Evolutionary conservation across 768 basidiomycete genomes (phyloP).

Genomic region (Tephrocybe sp.): DNA sequence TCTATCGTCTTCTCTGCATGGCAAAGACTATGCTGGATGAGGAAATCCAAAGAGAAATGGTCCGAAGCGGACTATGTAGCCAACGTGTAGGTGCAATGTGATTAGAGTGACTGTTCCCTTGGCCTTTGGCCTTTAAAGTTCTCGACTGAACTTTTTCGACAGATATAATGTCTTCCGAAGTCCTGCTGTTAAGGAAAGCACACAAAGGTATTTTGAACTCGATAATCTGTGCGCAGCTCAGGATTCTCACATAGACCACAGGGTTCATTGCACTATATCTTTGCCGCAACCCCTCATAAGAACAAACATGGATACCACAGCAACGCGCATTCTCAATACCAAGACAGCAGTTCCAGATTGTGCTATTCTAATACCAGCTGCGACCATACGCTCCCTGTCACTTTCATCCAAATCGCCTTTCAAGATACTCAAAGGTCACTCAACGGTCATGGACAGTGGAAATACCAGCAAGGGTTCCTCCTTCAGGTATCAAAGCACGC

Average conservation of each 20-base stretch:
- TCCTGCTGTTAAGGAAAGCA: conserved; percentile 40
- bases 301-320: conserved; percentile 25
- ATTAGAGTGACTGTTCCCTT: no score
- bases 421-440: conserved; percentile 43
- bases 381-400: conserved; percentile 39
- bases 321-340: conserved; percentile 41
- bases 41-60: conserved; percentile 43
- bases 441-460: conserved; percentile 33
- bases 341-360: conserved; percentile 51
- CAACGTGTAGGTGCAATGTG: conserved; percentile 43
- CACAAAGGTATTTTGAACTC: conserved; percentile 34
- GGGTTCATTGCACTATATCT: conserved; percentile 47
- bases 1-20: conserved; percentile 43
- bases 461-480: conserved; percentile 41
- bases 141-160: not conserved
- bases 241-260: conserved; percentile 14
- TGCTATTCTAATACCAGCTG: conserved; percentile 44
- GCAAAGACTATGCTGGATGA: conserved; percentile 43
- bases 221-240: no score
- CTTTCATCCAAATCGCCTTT: conserved; percentile 44
- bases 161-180: conserved; percentile 53
- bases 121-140: no score
- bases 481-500: conserved; percentile 52
- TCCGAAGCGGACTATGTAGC: conserved; percentile 56
- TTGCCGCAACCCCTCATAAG: conserved; percentile 43